Evolutionary conservation across 2,329 filamentous ascomycete genomes (phyloP).

Genomic region (Cladosporium colombiae): DNA sequence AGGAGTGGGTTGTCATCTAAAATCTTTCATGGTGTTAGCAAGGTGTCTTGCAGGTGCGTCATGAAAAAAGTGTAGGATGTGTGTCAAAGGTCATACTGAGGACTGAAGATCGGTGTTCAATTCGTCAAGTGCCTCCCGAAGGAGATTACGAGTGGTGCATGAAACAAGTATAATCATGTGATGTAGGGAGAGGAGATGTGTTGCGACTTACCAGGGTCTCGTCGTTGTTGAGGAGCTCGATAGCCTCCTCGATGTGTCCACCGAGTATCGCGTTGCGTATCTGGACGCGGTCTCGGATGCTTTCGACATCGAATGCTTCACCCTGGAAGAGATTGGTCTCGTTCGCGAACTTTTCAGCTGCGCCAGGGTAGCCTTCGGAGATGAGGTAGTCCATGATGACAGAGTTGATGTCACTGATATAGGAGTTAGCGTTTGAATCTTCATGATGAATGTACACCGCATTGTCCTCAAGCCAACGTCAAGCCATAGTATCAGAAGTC

Average conservation of each 20-base stretch:
- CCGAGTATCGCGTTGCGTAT: constrained; percentile 84
- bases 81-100: constrained; percentile 70
- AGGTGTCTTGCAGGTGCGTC: background rate
- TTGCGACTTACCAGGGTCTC: constrained; percentile 78
- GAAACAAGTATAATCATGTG: constrained; percentile 96
- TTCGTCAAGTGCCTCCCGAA: constrained; percentile 80
- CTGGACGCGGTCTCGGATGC: constrained; percentile 74
- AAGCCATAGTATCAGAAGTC: constrained; percentile 22
- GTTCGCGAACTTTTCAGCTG: constrained; percentile 87
- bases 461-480: constrained; percentile 13
- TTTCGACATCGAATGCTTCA: constrained; percentile 62
- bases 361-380: constrained; percentile 89
- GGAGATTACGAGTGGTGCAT: constrained; percentile 99
- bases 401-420: constrained; percentile 82
- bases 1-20: constrained; percentile 79
- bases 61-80: constrained; percentile 28
- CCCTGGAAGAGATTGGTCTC: constrained; percentile 84
- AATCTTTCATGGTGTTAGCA: constrained; percentile 60
- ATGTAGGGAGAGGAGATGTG: constrained; percentile 37
- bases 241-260: constrained; percentile 82
- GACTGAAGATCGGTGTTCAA: constrained; percentile 76
- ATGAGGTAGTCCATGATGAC: constrained; percentile 96
- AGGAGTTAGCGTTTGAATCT: constrained; percentile 2
- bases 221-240: constrained; percentile 83
- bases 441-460: background rate